Evolutionary conservation across 208 protist genomes (phyloP).

Genomic region (Herpetomonas samuelpessoai): DNA sequence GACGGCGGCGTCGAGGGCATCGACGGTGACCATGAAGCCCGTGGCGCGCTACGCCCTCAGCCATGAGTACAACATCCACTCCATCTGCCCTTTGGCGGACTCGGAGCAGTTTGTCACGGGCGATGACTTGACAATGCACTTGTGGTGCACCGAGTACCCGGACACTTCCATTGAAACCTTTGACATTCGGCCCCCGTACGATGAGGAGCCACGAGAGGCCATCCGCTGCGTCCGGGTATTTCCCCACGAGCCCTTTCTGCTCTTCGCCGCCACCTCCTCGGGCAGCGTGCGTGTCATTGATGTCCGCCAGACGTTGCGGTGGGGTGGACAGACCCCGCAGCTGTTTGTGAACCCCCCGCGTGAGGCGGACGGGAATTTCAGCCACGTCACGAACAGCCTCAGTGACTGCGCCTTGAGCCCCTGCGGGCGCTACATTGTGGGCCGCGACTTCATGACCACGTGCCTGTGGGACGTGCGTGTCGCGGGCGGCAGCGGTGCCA

Average conservation of each 20-base stretch:
- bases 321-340: conserved; percentile 56
- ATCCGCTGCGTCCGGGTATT: conserved; percentile 64
- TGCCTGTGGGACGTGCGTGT: conserved; percentile 84
- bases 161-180: conserved; percentile 83
- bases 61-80: conserved; percentile 89
- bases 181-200: conserved; percentile 58
- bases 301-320: conserved; percentile 74
- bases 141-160: conserved; percentile 88
- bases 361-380: conserved; percentile 42
- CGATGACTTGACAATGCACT: conserved; percentile 77
- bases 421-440: conserved; percentile 77
- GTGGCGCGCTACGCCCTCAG: conserved; percentile 68
- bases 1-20: conserved; percentile 26
- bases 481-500: conserved; percentile 19
- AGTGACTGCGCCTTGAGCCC: conserved; percentile 82
- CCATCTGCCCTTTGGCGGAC: conserved; percentile 66
- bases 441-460: conserved; percentile 75
- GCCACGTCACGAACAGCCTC: conserved; percentile 56
- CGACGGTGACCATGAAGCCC: conserved; percentile 66
- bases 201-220: conserved; percentile 50
- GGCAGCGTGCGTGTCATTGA: conserved; percentile 80
- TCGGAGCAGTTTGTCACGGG: conserved; percentile 79
- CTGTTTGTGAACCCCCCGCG: conserved; percentile 55
- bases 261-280: conserved; percentile 72
- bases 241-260: conserved; percentile 80